These are phyloP conservation scores for Neocatenulostroma microsporum DNA, from an alignment of 2,329 filamentous ascomycete genomes.

Conservation along the genomic window DNA sequence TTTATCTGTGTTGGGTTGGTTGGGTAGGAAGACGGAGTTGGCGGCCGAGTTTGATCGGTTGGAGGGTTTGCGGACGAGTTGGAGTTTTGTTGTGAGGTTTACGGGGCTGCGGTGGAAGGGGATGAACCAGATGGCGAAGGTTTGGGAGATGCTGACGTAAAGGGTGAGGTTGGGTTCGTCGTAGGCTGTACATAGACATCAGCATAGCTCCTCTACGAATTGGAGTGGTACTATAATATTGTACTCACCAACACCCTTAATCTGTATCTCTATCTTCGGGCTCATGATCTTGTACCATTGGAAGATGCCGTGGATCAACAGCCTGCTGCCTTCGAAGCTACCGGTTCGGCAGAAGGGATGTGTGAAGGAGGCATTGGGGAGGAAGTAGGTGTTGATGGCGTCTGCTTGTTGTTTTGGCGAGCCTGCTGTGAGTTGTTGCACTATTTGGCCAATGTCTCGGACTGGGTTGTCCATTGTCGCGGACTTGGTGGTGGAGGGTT, in stretches of 20 bases:
- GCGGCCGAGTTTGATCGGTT: background rate
- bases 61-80: slow-evolving; percentile 16
- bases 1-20: slow-evolving; percentile 25
- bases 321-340: slow-evolving; percentile 54
- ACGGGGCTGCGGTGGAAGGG: slow-evolving; percentile 60
- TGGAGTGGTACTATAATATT: background rate
- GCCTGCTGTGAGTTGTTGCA: slow-evolving; percentile 61
- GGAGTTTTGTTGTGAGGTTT: slow-evolving; percentile 27
- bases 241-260: slow-evolving; percentile 52
- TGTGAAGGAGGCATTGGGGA: slow-evolving; percentile 61
- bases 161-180: slow-evolving; percentile 59
- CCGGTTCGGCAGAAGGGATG: slow-evolving; percentile 71
- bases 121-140: slow-evolving; percentile 69
- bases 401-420: slow-evolving; percentile 57
- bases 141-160: slow-evolving; percentile 65
- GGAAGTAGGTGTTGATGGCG: slow-evolving; percentile 65
- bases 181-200: slow-evolving; percentile 46
- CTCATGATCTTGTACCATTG: slow-evolving; percentile 79
- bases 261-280: slow-evolving; percentile 59
- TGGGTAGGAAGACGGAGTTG: slow-evolving; percentile 1
- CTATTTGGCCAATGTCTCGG: slow-evolving; percentile 57
- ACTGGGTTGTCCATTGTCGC: slow-evolving; percentile 32
- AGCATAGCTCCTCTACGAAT: background rate
- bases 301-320: slow-evolving; percentile 62
- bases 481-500: background rate